A percentile compares a stretch with the other conserved stretches of the same genome.
These are phyloP conservation scores for Blastobotrys attinorum DNA, from an alignment of 805 yeast species.

Conservation along the genomic window DNA sequence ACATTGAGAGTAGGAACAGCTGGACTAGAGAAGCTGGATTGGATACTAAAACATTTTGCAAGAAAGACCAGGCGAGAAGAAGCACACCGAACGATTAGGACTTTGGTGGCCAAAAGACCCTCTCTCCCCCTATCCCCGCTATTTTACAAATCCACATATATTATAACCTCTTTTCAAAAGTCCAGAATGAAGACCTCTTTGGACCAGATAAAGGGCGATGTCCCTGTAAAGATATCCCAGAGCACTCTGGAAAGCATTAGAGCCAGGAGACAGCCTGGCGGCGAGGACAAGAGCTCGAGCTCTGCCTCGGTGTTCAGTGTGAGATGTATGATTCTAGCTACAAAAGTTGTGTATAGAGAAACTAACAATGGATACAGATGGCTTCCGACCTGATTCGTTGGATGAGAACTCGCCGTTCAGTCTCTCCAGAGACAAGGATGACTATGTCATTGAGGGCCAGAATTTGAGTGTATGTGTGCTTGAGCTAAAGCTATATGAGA, in stretches of 20 bases:
- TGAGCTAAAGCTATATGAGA: no score
- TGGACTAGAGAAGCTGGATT: no score
- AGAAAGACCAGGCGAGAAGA: no score
- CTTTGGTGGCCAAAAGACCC: no score
- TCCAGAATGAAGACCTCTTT: no score
- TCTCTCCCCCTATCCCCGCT: no score
- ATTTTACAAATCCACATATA: no score
- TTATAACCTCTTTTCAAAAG: no score
- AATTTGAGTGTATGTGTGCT: background rate
- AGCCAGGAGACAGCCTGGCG: background rate
- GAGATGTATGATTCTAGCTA: constrained; percentile 1
- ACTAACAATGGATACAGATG: constrained; percentile 8
- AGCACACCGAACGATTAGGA: no score
- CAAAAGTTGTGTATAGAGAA: background rate
- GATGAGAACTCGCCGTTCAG: constrained; percentile 8
- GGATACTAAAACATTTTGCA: no score
- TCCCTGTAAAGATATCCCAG: constrained; percentile 1
- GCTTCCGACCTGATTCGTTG: constrained; percentile 20
- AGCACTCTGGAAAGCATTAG: constrained; percentile 1
- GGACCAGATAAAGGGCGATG: no score
- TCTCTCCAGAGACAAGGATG: constrained; percentile 17
- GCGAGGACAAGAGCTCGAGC: background rate
- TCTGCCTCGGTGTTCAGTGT: constrained; percentile 1
- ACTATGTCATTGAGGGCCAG: constrained; percentile 12
- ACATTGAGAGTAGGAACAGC: no score